Evolutionary conservation across 352 stramenopile species (phyloP).

Genomic region (Pseudoperonospora humuli): DNA sequence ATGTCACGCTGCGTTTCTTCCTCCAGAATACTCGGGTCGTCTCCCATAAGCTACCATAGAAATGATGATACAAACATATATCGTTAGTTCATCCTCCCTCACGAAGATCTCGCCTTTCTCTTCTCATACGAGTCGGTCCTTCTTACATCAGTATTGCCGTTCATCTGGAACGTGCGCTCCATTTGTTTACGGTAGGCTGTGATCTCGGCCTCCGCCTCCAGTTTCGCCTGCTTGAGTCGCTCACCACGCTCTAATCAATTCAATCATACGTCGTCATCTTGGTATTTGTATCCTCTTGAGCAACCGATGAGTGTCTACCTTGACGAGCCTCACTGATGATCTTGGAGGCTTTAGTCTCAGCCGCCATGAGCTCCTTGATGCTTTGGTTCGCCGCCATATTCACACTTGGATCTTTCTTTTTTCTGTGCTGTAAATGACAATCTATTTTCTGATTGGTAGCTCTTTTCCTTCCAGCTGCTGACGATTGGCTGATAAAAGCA

Average conservation of each 20-base stretch:
- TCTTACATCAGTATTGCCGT: constrained; percentile 69
- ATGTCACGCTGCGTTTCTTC: constrained; percentile 74
- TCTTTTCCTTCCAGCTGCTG: too few relatives aligned
- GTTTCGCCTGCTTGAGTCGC: constrained; percentile 83
- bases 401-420: constrained; percentile 12
- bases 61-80: too few relatives aligned
- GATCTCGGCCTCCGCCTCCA: constrained; percentile 81
- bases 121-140: too few relatives aligned
- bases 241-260: constrained; percentile 58
- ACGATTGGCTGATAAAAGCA: too few relatives aligned
- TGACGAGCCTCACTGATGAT: constrained; percentile 84
- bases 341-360: constrained; percentile 86
- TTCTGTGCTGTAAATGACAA: constrained; percentile 4
- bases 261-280: neutral
- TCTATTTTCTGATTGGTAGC: too few relatives aligned
- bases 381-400: constrained; percentile 80
- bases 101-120: too few relatives aligned
- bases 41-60: constrained; percentile 54
- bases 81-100: too few relatives aligned
- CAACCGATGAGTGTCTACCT: constrained; percentile 21
- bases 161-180: constrained; percentile 83
- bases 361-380: constrained; percentile 87
- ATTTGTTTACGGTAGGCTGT: constrained; percentile 80
- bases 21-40: constrained; percentile 69
- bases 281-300: neutral